Base-by-base conservation (phyloP, 2,329 filamentous ascomycete genomes). In the Ceratocystis variospora region DNA sequence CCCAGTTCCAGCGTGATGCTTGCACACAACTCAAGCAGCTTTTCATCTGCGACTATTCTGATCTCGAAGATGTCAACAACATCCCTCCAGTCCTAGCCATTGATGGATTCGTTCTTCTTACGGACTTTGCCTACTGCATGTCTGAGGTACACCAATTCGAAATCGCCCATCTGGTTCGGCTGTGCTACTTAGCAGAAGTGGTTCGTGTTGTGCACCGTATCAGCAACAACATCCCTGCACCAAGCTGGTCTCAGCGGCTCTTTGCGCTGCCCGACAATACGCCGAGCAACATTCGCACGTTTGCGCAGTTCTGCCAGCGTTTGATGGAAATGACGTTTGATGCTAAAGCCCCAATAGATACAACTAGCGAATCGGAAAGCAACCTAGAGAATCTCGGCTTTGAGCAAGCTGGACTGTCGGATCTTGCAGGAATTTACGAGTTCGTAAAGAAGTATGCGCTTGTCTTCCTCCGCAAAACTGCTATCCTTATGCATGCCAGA, bases 111-210 rank as follows among this genome's bases (percentile, higher is more conserved):
- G 76, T 89, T 2, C 95, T 96, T 75, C 78, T 97, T 64, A 85
- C 89, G 15, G 89, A 96, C 73, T 87, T 84, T 71, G 85, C 89
- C 0, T 83, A 91, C 63, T 87, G 85, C 65, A 74, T 95, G 19
- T 81, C 83, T 5, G 81, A 87, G 7, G 81, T 86, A 1, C 82
- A 90, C 33, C 79, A 83, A 50, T 81, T 89, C 48, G 89, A 95
- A 66, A 84, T 95, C 53, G 83, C 87, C 50, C 88, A 96, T 74
- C 75, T 97, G 63, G 76, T 97, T 62, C 86, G 88, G 46, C 79
- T 97, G 59, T 96, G 91, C 76, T 96, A 96, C 73, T 81, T 96
- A 66, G 90, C 90, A 2, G 94, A 99, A 75, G 85, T 99, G 67
- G 85, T 95, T 68, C 95, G 96, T 76, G 86, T 91, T 5, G 81